Percentiles rank a stretch among this genome's conserved stretches.
These are phyloP conservation scores for Phialemoniopsis sp. DNA, from an alignment of 2,329 filamentous ascomycete species.

Conservation along the genomic window DNA sequence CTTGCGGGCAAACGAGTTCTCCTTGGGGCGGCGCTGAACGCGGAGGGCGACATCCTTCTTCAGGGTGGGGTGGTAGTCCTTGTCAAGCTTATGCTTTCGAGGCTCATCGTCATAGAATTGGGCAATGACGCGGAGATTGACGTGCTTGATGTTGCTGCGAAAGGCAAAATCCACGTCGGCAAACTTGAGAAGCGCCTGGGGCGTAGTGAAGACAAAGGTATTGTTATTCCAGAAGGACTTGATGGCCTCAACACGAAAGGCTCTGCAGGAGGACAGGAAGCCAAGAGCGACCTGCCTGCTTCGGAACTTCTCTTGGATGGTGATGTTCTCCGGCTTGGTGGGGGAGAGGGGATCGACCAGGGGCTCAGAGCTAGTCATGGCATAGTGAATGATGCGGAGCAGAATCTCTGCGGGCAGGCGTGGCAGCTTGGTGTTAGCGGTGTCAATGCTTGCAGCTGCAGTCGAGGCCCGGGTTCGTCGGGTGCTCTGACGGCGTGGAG, in stretches of 20 bases:
- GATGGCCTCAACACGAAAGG: conserved; percentile 43
- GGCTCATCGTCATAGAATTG: conserved; percentile 51
- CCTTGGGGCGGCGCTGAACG: conserved; percentile 36
- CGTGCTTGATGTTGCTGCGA: conserved; percentile 37
- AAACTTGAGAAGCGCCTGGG: conserved; percentile 43
- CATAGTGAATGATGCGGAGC: conserved; percentile 45
- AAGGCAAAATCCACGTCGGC: conserved; percentile 35
- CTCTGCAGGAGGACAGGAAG: conserved; percentile 46
- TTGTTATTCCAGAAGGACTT: conserved; percentile 48
- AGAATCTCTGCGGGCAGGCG: conserved; percentile 49
- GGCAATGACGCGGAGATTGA: conserved; percentile 50
- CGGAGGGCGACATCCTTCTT: conserved; percentile 35
- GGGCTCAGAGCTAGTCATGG: conserved; percentile 41
- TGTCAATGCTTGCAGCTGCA: conserved; percentile 10
- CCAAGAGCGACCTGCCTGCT: conserved; percentile 45
- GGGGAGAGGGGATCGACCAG: conserved; percentile 52
- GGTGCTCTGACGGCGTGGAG: conserved; percentile 12
- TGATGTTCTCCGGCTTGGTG: conserved; percentile 35
- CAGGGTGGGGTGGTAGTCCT: conserved; percentile 36
- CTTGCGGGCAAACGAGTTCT: conserved; percentile 40
- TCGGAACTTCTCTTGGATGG: conserved; percentile 35
- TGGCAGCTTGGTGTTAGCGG: conserved; percentile 21
- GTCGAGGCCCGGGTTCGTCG: conserved; percentile 18
- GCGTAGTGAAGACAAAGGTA: conserved; percentile 50
- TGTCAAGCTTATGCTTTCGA: conserved; percentile 32